phyloP scores from a whole-genome alignment of 352 stramenopile genomes.

The Phytophthora cryptogea region DNA sequence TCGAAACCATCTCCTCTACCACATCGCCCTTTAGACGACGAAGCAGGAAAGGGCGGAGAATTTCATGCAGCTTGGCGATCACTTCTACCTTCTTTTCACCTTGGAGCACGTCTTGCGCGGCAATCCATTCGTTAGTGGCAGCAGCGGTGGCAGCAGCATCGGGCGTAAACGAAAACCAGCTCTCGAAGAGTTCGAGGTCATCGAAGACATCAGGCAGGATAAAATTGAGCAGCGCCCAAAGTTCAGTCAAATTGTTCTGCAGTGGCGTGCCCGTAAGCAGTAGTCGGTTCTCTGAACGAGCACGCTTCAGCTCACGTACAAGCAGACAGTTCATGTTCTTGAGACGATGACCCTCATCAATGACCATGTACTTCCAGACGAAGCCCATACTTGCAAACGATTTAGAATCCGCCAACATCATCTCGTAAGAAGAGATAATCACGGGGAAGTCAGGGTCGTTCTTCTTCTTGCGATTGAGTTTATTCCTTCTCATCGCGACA shows the following conservation, averaged over 20 bases:
- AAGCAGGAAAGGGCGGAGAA: constrained; percentile 96
- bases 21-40: constrained; percentile 96
- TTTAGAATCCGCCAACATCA: constrained; percentile 79
- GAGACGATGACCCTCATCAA: constrained; percentile 98
- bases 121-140: constrained; percentile 73
- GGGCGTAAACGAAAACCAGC: constrained; percentile 98
- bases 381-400: constrained; percentile 64
- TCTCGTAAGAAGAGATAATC: constrained; percentile 89
- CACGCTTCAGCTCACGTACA: constrained; percentile 93
- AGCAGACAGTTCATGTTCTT: constrained; percentile 98
- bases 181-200: constrained; percentile 97
- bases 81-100: constrained; percentile 93
- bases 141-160: constrained; percentile 48
- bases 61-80: constrained; percentile 97
- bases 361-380: constrained; percentile 95
- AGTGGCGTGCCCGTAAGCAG: constrained; percentile 97
- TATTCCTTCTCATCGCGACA: constrained; percentile 46
- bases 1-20: constrained; percentile 92
- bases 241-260: constrained; percentile 98
- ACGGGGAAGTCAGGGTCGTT: constrained; percentile 78
- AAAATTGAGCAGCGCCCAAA: constrained; percentile 99
- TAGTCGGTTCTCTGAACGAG: constrained; percentile 93
- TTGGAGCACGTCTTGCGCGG: constrained; percentile 84
- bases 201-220: constrained; percentile 98
- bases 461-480: constrained; percentile 57